phyloP scores from a whole-genome alignment of 176 grass and related monocot genomes.

The Dendrocalamus sinicus region DNA sequence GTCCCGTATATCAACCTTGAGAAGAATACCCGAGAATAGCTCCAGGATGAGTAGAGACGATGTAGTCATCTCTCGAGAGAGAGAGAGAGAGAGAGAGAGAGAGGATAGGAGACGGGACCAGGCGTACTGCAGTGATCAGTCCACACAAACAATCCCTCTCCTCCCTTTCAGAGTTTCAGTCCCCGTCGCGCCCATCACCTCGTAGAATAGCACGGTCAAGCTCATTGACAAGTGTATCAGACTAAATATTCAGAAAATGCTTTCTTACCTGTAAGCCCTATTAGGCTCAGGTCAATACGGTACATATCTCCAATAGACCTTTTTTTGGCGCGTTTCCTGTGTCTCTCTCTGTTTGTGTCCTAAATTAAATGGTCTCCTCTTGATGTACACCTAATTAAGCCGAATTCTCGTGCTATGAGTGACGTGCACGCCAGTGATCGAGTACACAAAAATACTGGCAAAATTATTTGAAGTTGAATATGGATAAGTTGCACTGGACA shows the following conservation, averaged over 20 bases:
- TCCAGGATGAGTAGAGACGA: slow-evolving; percentile 14
- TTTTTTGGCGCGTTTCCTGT: not conserved
- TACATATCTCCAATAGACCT: not conserved
- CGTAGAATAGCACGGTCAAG: not conserved
- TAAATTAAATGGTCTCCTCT: not conserved
- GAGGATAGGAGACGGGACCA: not conserved
- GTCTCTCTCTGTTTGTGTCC: not conserved
- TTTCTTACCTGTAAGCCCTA: not conserved
- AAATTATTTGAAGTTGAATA: not conserved
- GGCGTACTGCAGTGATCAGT: not conserved
- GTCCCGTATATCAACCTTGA: slow-evolving; percentile 35
- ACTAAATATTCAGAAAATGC: not conserved
- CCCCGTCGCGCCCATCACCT: not conserved
- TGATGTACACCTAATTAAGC: not conserved
- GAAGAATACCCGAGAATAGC: slow-evolving; percentile 25
- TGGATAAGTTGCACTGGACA: not conserved
- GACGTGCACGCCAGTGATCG: not conserved
- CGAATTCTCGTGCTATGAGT: not conserved
- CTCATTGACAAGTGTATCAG: not conserved
- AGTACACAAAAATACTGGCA: not conserved
- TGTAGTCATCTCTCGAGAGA: not conserved
- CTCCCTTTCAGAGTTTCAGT: not conserved
- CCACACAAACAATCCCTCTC: not conserved
- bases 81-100: not conserved
- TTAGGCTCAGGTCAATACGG: not conserved